Base-by-base conservation (phyloP, 371 early-diverging fungal species). In the Saksenaea vasiformis region DNA sequence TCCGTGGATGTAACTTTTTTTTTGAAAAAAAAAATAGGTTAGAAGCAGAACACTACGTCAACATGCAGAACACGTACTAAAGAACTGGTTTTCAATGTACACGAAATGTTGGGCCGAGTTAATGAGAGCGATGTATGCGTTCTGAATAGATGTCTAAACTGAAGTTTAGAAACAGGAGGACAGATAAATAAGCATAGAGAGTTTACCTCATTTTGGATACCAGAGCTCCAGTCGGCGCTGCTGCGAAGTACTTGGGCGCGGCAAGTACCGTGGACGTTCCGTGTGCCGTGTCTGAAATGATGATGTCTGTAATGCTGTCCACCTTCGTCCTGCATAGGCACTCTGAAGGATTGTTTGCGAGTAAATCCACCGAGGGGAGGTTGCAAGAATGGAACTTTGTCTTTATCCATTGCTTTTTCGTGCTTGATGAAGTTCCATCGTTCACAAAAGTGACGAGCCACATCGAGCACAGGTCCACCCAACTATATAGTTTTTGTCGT, bases 61-160 rank as follows among this genome's bases (percentile, higher is more conserved):
- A n/a, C n/a, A n/a, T 22, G n/a, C 31, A 53, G 11, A 41, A 38
- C n/a, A 74, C 83, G 78, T 85, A 86, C 91, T 90, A 72, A 97
- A 97, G 79, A 97, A 96, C 74, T 97, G 97, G 71, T 97, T 97
- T 73, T 97, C 97, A 66, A 97, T 97, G 74, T 97, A 97, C 27
- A 97, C 81, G 72, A 88, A 95, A 67, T 94, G 91, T 72, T 91
- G 74, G 4, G 97, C 85, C 17, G 80, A 79, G 36, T 67, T 72
- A 59, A 97, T 97, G 61, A 83, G 67, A 36, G 83, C 80, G 38
- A 90, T 67, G 66, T 97, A 97, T 1, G 96, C 96, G 27, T 85
- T 87, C 65, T 90, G 88, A 62, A 97, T 97, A 19, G 93, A 92
- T 66, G 84, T 76, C 83, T 96, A 24, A 35, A n/a, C 17, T 15